Evolutionary conservation across 768 basidiomycete genomes (phyloP).

Genomic region (Strobilomyces dryophilus): DNA sequence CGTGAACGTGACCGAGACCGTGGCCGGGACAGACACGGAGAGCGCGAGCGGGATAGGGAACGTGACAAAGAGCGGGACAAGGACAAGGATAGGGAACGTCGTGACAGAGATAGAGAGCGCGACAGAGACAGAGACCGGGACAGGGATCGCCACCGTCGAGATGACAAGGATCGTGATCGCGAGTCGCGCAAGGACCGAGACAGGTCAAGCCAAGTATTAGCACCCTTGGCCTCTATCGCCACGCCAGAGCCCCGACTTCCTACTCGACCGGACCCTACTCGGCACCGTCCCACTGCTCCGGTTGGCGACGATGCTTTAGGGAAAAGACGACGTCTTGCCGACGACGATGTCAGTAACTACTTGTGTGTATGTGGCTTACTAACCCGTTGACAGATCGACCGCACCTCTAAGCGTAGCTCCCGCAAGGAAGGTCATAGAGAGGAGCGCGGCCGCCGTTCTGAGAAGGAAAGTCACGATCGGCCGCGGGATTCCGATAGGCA

Average conservation of each 20-base stretch:
- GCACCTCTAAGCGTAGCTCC: conserved; percentile 75
- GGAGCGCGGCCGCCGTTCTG: conserved; percentile 63
- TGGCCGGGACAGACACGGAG: conserved; percentile 43
- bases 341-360: conserved; percentile 63
- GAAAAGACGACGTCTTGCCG: conserved; percentile 62
- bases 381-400: conserved; percentile 50
- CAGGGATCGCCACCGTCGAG: conserved; percentile 48
- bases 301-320: conserved; percentile 63
- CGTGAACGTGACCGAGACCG: conserved; percentile 47
- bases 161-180: conserved; percentile 63
- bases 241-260: conserved; percentile 55
- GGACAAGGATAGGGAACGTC: conserved; percentile 34
- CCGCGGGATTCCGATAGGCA: conserved; percentile 65
- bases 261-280: conserved; percentile 53
- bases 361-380: conserved; percentile 2
- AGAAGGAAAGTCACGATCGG: conserved; percentile 68
- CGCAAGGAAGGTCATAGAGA: conserved; percentile 77
- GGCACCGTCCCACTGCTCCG: conserved; percentile 46
- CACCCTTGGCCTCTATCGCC: conserved; percentile 26
- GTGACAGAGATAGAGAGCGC: conserved; percentile 43
- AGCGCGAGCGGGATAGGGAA: conserved; percentile 45
- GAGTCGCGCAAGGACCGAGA: conserved; percentile 62
- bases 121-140: conserved; percentile 45
- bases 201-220: conserved; percentile 32
- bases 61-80: conserved; percentile 38